phyloP scores from a whole-genome alignment of 495 filamentous ascomycete species.

The Tuber magnatum region DNA sequence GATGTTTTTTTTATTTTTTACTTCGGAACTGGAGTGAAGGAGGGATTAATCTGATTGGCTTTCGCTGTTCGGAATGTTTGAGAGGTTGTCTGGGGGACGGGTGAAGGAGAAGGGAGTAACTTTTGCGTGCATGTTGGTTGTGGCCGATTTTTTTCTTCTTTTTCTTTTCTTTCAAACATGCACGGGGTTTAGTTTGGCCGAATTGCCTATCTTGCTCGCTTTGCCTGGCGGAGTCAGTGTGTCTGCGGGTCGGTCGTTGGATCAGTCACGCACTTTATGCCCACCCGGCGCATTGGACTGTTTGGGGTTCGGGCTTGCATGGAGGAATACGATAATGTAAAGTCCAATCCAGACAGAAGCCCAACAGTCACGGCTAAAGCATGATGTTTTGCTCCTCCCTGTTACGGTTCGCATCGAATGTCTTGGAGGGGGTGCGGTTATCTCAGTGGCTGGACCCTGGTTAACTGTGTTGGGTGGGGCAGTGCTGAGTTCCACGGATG shows the following conservation, averaged over 20 bases:
- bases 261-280: not conserved
- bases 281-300: not conserved
- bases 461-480: not conserved
- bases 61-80: not conserved
- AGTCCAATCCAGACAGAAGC: not conserved
- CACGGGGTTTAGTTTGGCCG: constrained; percentile 1
- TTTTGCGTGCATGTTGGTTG: not conserved
- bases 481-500: not conserved
- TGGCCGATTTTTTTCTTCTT: not conserved
- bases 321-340: not conserved
- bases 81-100: not conserved
- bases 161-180: not conserved
- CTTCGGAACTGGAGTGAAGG: not conserved
- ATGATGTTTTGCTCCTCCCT: not conserved
- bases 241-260: not conserved
- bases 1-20: not conserved
- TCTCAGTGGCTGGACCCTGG: not conserved
- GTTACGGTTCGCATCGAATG: not conserved
- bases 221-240: not conserved
- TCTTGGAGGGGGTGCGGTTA: not conserved
- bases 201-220: not conserved
- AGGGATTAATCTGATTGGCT: constrained; percentile 1
- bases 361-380: not conserved
- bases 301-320: not conserved
- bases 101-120: not conserved